Conservation (phyloP, 192 early-diverging fungal species). For the Mortierella hygrophila region DNA sequence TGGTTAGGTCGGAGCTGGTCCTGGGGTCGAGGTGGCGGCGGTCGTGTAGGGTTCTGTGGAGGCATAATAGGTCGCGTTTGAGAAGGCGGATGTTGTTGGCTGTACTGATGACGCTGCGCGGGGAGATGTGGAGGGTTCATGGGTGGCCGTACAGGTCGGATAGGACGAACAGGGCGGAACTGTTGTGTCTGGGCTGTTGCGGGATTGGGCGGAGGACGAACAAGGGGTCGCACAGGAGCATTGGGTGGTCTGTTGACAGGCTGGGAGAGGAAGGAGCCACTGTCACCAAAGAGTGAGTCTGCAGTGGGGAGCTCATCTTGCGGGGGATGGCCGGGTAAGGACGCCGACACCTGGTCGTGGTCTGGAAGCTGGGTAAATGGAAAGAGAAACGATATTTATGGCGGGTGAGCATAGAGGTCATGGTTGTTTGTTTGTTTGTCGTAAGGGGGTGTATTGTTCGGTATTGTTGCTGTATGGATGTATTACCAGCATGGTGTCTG, state of each 20-base stretch:
- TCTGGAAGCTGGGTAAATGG: neutral
- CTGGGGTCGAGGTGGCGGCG: constrained; percentile 7
- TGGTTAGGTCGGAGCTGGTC: neutral
- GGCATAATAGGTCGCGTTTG: neutral
- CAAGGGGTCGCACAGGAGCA: neutral
- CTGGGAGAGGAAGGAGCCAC: constrained; percentile 8
- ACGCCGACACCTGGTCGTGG: neutral
- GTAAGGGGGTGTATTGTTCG: no score
- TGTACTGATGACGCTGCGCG: neutral
- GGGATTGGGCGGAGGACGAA: neutral
- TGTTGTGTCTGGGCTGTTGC: neutral
- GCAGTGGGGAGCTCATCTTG: constrained; percentile 36
- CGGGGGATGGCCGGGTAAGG: neutral
- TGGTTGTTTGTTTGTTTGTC: neutral
- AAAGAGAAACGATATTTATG: neutral
- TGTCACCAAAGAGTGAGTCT: constrained; percentile 33
- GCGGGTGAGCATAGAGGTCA: neutral
- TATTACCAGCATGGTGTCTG: no score
- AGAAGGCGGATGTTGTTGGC: neutral
- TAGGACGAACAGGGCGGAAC: neutral
- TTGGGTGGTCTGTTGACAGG: neutral
- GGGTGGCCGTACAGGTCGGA: neutral
- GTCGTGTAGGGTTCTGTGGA: neutral
- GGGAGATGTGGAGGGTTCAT: neutral
- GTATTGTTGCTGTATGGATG: no score